Base-by-base conservation (phyloP, 495 filamentous ascomycete genomes). In the Lichenothelia convexa region DNA sequence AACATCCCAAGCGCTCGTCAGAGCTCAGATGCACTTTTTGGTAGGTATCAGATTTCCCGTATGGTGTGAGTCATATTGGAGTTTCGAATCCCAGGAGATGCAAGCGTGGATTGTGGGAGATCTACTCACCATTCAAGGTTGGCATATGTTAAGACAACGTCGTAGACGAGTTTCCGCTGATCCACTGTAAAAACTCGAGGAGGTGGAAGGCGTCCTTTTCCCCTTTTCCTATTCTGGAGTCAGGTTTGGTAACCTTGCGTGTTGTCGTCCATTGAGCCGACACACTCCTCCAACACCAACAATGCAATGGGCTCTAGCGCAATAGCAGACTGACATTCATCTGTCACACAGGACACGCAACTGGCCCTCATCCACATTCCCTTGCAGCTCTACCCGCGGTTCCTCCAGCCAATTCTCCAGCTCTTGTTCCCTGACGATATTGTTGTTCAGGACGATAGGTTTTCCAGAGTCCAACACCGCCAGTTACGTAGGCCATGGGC, bases 321-420 rank as follows among this genome's bases (percentile, higher is more conserved):
- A 18, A 15, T 30, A 9, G 20, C 47, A 51, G 42, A 51, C 49
- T 43, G 20, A 36, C 49, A 44, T 53, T 30, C 21, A 34, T 38
- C 36, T 48, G 38, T 35, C 11, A 21, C 17, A 40, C 62, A 97
- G 89, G 84, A 93, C 45, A 82, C 82, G 44, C 73, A 72, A 35
- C 64, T 94, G 44, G 83, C 73, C 48, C 65, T 97, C 36, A 82
- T 95, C 42, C 86, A 93, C 54, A 91, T 97, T 35, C 86, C 89
- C 1, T 56, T 93, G 32, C 61, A 74, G 20, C 64, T 87, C 22
- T 94, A 94, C 50, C 66, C 78, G 2, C 68, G 63, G 40, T 84
- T 93, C 50, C 60, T 93, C 24, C 78, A 89, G 47, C 70, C 85
- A 0, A 80, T 97, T 34, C 63, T 93, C 13, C 69, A 73, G 47